These are phyloP conservation scores for Endotrypanum monterogeii DNA, from an alignment of 208 protist genomes.

Conservation along the genomic window DNA sequence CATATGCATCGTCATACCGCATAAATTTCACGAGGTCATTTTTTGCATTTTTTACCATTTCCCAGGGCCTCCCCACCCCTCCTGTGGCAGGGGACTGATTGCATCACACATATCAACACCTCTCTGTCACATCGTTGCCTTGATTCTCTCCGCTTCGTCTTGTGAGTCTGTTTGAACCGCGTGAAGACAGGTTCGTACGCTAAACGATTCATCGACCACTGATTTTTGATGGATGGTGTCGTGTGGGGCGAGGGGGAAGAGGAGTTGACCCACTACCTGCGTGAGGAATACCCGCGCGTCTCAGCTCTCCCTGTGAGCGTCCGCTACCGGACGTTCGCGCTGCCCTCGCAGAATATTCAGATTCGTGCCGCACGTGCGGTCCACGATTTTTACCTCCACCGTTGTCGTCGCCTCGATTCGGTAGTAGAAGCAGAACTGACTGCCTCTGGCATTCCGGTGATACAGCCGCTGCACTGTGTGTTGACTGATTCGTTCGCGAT, in stretches of 20 bases:
- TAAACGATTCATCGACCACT: background rate
- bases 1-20: too few species aligned
- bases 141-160: background rate
- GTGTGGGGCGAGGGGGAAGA: slow-evolving; percentile 31
- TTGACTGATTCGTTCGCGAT: slow-evolving; percentile 53
- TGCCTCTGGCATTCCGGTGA: slow-evolving; percentile 18
- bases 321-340: slow-evolving; percentile 33
- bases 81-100: background rate
- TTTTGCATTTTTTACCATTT: too few species aligned
- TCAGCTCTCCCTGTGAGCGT: slow-evolving; percentile 25
- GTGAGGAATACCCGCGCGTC: slow-evolving; percentile 32
- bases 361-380: slow-evolving; percentile 27
- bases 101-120: background rate
- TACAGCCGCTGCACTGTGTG: slow-evolving; percentile 39
- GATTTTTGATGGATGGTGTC: slow-evolving; percentile 10
- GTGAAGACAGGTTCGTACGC: background rate
- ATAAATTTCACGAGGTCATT: too few species aligned
- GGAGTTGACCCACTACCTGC: slow-evolving; percentile 18
- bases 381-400: slow-evolving; percentile 34
- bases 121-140: background rate
- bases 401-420: slow-evolving; percentile 28
- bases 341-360: slow-evolving; percentile 16
- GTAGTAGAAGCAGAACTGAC: slow-evolving; percentile 25
- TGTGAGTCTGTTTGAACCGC: background rate
- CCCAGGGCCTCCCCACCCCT: too few species aligned